Conservation (phyloP, 2,329 filamentous ascomycete species). For the Pseudophaeomoniella oleicola region DNA sequence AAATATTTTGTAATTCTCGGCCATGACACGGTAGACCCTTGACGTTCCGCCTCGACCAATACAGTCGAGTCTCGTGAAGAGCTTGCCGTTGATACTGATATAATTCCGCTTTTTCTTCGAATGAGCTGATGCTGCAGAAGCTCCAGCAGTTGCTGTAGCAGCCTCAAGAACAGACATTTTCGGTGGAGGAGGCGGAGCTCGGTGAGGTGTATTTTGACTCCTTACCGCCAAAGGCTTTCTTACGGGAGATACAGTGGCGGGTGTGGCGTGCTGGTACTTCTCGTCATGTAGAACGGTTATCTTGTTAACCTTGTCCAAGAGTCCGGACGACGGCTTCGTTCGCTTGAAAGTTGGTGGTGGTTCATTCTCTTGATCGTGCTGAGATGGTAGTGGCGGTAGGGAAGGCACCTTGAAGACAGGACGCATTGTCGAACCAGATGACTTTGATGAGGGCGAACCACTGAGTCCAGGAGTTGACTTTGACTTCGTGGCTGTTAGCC, state of each 20-base stretch:
- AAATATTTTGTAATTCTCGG: slow-evolving; percentile 91
- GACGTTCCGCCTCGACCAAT: slow-evolving; percentile 86
- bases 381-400: slow-evolving; percentile 43
- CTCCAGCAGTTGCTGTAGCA: slow-evolving; percentile 70
- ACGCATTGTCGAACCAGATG: slow-evolving; percentile 27
- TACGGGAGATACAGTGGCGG: slow-evolving; percentile 25
- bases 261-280: slow-evolving; percentile 27
- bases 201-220: slow-evolving; percentile 58
- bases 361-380: slow-evolving; percentile 75
- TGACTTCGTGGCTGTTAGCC: slow-evolving; percentile 2
- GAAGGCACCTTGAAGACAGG: slow-evolving; percentile 46
- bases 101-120: slow-evolving; percentile 64
- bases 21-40: slow-evolving; percentile 91
- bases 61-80: slow-evolving; percentile 77
- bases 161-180: slow-evolving; percentile 96
- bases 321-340: slow-evolving; percentile 39
- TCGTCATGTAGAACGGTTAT: slow-evolving; percentile 34
- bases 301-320: slow-evolving; percentile 43
- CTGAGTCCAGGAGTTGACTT: slow-evolving; percentile 25
- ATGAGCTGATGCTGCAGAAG: slow-evolving; percentile 54
- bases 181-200: slow-evolving; percentile 63
- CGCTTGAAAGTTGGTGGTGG: slow-evolving; percentile 54
- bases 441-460: slow-evolving; percentile 24
- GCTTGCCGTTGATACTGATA: slow-evolving; percentile 77
- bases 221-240: slow-evolving; percentile 35